These are phyloP conservation scores for Rhodotorula kratochvilovae DNA, from an alignment of 768 basidiomycete species.

Conservation along the genomic window DNA sequence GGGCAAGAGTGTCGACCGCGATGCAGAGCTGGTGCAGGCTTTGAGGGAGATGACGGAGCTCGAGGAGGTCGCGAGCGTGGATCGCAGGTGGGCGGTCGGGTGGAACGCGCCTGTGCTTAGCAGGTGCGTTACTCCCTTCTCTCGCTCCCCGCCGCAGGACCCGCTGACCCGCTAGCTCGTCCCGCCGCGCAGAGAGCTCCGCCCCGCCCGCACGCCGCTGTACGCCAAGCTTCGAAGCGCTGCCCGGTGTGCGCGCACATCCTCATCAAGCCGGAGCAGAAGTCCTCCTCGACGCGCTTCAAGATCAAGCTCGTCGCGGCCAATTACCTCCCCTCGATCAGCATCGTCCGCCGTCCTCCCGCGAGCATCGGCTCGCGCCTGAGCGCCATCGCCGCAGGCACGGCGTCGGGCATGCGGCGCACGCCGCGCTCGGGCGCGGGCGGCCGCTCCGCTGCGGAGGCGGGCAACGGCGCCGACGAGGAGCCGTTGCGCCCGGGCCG, in stretches of 20 bases:
- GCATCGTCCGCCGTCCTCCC: slow-evolving; percentile 55
- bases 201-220: slow-evolving; percentile 82
- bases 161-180: not conserved
- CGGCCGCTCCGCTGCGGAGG: slow-evolving; percentile 46
- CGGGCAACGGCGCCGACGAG: slow-evolving; percentile 44
- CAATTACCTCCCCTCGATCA: slow-evolving; percentile 85
- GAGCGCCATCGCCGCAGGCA: slow-evolving; percentile 33
- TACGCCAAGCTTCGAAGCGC: slow-evolving; percentile 93
- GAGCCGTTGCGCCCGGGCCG: slow-evolving; percentile 64
- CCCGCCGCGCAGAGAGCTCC: slow-evolving; percentile 61
- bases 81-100: slow-evolving; percentile 74
- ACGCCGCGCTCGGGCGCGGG: slow-evolving; percentile 48
- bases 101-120: slow-evolving; percentile 67
- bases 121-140: slow-evolving; percentile 53
- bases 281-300: slow-evolving; percentile 86
- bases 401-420: slow-evolving; percentile 29
- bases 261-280: slow-evolving; percentile 96
- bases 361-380: slow-evolving; percentile 28
- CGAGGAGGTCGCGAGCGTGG: slow-evolving; percentile 63
- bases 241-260: slow-evolving; percentile 93
- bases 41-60: slow-evolving; percentile 55
- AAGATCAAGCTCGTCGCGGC: slow-evolving; percentile 97
- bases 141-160: not conserved
- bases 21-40: slow-evolving; percentile 60
- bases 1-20: slow-evolving; percentile 44